These are phyloP conservation scores for Purshia tridentata DNA, from an alignment of 306 rosid genomes.

Conservation along the genomic window DNA sequence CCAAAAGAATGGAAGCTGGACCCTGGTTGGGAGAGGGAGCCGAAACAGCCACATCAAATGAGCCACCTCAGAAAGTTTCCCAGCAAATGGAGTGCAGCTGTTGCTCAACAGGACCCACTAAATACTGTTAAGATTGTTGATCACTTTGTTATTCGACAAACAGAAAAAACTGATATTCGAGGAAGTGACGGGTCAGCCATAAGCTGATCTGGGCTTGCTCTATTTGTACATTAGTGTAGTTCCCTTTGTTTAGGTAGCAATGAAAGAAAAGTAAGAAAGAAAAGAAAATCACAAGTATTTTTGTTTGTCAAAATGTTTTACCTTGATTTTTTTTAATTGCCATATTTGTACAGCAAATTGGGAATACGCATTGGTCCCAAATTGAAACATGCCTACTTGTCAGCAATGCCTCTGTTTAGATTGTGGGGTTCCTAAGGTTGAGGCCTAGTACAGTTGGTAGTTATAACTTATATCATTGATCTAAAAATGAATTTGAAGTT, in stretches of 20 bases:
- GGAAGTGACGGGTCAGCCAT: conserved; percentile 35
- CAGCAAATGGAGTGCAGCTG: conserved; percentile 64
- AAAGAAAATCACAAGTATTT: not conserved
- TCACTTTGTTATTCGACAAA: conserved; percentile 59
- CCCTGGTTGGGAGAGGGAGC: conserved; percentile 53
- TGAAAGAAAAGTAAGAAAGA: not conserved
- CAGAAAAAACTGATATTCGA: conserved; percentile 35
- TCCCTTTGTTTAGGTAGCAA: conserved; percentile 23
- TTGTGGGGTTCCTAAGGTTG: too few relatives aligned
- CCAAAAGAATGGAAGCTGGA: conserved; percentile 65
- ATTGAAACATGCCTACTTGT: not conserved
- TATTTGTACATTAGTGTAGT: conserved; percentile 18
- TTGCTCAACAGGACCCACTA: conserved; percentile 66
- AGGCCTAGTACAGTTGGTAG: not conserved
- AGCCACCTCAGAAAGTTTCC: conserved; percentile 47
- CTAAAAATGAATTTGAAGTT: not conserved
- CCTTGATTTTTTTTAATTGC: not conserved
- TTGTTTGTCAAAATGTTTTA: not conserved
- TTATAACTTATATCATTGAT: not conserved
- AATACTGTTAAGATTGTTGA: conserved; percentile 85
- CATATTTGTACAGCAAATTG: not conserved
- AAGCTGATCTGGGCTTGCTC: conserved; percentile 48
- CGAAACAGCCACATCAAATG: conserved; percentile 35
- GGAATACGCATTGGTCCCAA: not conserved
- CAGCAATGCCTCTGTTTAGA: not conserved